These are phyloP conservation scores for Wickerhamomyces sp. DNA, from an alignment of 1,139 yeast genomes.

Conservation along the genomic window DNA sequence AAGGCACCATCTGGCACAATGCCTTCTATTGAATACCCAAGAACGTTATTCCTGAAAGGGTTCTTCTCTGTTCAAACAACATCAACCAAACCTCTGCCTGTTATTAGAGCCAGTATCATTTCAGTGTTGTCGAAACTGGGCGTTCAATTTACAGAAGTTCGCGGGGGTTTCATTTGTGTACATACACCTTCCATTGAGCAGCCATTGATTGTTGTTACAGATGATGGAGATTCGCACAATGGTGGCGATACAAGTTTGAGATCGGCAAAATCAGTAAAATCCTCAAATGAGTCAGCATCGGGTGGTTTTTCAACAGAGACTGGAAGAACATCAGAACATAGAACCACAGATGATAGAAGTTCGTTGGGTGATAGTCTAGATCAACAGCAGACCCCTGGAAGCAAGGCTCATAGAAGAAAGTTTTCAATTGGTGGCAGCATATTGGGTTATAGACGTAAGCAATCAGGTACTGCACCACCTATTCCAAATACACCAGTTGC, in stretches of 20 bases:
- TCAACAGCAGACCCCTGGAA: slow-evolving; percentile 15
- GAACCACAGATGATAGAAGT: slow-evolving; percentile 4
- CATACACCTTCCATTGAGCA: slow-evolving; percentile 38
- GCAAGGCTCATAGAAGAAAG: slow-evolving; percentile 50
- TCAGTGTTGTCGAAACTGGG: slow-evolving; percentile 72
- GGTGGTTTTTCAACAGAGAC: not conserved
- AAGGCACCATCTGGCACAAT: slow-evolving; percentile 71
- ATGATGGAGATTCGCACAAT: slow-evolving; percentile 9
- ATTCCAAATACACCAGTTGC: slow-evolving; percentile 43
- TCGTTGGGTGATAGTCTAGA: slow-evolving; percentile 12
- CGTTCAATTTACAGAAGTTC: slow-evolving; percentile 82
- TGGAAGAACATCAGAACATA: slow-evolving; percentile 1
- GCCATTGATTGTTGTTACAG: slow-evolving; percentile 26
- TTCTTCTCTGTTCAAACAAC: slow-evolving; percentile 95
- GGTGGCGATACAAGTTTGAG: slow-evolving; percentile 10
- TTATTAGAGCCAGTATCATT: slow-evolving; percentile 81
- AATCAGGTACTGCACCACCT: slow-evolving; percentile 16
- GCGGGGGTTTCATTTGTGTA: slow-evolving; percentile 89
- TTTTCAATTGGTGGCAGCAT: slow-evolving; percentile 53
- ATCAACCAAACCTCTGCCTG: slow-evolving; percentile 86
- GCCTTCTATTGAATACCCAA: slow-evolving; percentile 94
- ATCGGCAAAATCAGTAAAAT: slow-evolving; percentile 8
- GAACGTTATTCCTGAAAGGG: slow-evolving; percentile 87
- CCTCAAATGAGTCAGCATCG: slow-evolving; percentile 7
- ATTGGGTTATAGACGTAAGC: slow-evolving; percentile 24